Conservation (phyloP, 2,329 filamentous ascomycete species). For the Teratosphaeria viscida region DNA sequence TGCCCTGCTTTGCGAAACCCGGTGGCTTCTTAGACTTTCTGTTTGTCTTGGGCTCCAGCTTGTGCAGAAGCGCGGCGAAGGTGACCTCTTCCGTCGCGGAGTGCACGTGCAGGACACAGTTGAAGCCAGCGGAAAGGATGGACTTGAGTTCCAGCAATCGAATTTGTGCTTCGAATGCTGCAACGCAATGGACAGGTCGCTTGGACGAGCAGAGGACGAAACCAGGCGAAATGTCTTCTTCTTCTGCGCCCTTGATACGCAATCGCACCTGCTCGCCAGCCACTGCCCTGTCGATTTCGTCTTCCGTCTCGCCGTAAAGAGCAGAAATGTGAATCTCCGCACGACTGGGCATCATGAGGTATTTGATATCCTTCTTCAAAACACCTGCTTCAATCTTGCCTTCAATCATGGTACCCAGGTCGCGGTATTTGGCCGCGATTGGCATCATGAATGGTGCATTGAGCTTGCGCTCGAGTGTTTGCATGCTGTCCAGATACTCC, state of each 20-base stretch:
- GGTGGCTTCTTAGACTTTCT: constrained; percentile 90
- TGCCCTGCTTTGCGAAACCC: constrained; percentile 72
- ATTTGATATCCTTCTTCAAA: constrained; percentile 74
- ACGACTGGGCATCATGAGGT: constrained; percentile 94
- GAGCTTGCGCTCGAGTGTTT: constrained; percentile 84
- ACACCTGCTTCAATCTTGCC: constrained; percentile 95
- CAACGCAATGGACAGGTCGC: constrained; percentile 83
- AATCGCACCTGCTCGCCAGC: constrained; percentile 93
- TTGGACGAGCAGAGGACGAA: constrained; percentile 95
- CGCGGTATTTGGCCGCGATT: constrained; percentile 87
- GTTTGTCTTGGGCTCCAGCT: constrained; percentile 86
- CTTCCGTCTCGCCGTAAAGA: constrained; percentile 90
- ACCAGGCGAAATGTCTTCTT: constrained; percentile 90
- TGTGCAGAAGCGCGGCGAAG: constrained; percentile 78
- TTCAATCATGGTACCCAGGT: constrained; percentile 95
- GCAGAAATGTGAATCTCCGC: constrained; percentile 71
- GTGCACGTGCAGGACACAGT: constrained; percentile 95
- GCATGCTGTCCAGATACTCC: constrained; percentile 92
- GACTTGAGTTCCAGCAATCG: constrained; percentile 88
- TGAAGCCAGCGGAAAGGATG: constrained; percentile 89
- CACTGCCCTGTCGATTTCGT: constrained; percentile 70
- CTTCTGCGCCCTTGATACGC: constrained; percentile 86
- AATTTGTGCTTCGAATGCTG: constrained; percentile 90
- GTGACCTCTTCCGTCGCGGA: constrained; percentile 97
- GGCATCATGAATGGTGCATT: constrained; percentile 99